Percentiles rank a stretch among this genome's conserved stretches.
Evolutionary conservation across 345 rosid species (phyloP).

Genomic region (Dimocarpus longan): DNA sequence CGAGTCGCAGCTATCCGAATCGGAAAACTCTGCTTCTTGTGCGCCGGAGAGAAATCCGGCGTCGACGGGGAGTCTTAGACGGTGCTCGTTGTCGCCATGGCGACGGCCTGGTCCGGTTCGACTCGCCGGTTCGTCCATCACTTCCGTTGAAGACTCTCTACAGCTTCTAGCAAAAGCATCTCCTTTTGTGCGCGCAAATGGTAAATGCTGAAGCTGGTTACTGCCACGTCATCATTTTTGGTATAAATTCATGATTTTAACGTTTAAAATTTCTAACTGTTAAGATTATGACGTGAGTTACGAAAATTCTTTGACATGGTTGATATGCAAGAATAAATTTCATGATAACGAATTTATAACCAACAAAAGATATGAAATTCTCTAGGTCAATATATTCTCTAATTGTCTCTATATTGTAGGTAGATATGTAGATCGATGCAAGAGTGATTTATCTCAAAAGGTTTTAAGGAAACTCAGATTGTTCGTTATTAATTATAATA

Average conservation of each 20-base stretch:
- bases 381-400: no score
- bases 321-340: no score
- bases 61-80: conserved; percentile 23
- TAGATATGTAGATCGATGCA: no score
- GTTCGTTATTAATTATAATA: no score
- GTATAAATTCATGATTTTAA: not conserved
- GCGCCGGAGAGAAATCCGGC: conserved; percentile 27
- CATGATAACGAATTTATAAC: no score
- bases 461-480: no score
- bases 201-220: not conserved
- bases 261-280: no score
- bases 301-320: no score
- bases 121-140: conserved; percentile 18
- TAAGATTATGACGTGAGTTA: no score
- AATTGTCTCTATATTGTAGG: no score
- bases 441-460: no score
- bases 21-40: conserved; percentile 18
- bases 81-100: conserved; percentile 3
- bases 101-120: conserved; percentile 2
- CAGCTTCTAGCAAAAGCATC: not conserved
- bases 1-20: conserved; percentile 20
- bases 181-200: not conserved
- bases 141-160: not conserved
- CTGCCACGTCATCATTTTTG: conserved; percentile 9
- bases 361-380: no score